Evolutionary conservation across 1,139 yeast species (phyloP), one percentile per base, ranked within the genome.

Genomic region (Eremothecium coryli): DNA sequence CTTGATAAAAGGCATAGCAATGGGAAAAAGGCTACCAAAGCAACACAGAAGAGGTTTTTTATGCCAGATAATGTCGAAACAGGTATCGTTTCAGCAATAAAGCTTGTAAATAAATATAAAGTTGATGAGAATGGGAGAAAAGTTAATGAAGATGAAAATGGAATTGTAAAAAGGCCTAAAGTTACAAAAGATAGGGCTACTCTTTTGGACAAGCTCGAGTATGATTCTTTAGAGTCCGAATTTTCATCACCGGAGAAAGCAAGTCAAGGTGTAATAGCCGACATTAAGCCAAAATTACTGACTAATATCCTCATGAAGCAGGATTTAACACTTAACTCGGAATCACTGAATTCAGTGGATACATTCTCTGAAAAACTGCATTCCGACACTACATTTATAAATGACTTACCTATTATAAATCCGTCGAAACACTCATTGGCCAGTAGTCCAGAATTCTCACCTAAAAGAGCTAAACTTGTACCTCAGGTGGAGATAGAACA

Each of bases 41-140:
- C 37, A 38, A 54, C 57, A 29, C 39, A 50, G 20, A 70, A 70
- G 43, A 57, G 60, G 36, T 82, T 82, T 46, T 74, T 75, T 54
- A 76, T 82, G 84, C 95, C 95, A 0, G 88, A 80, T 44, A 69
- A 76, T 50, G 94, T 76, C 3, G 72, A 68, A 22, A 70, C 79
- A 0, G 93, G 93, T 1, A 82, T 85, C 46, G 63, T 66, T 26
- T 63, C 65, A 11, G 90, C 82, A 1, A 62, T 73, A 3, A 58
- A 61, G 24, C 48, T 79, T 60, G 67, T 77, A 5, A 54, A 62
- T 32, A 61, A 51, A 28, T 29, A 32, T 26, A 31, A 31, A 5
- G 15, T 28, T 4, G 31, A 36, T 15, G 35, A 32, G 17, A 33
- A 14, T 7, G 47, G 39, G 2, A 23, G 29, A 10, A 16, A 27